Conservation (phyloP, 306 rosid genomes). For the Gastrolobium villosum region DNA sequence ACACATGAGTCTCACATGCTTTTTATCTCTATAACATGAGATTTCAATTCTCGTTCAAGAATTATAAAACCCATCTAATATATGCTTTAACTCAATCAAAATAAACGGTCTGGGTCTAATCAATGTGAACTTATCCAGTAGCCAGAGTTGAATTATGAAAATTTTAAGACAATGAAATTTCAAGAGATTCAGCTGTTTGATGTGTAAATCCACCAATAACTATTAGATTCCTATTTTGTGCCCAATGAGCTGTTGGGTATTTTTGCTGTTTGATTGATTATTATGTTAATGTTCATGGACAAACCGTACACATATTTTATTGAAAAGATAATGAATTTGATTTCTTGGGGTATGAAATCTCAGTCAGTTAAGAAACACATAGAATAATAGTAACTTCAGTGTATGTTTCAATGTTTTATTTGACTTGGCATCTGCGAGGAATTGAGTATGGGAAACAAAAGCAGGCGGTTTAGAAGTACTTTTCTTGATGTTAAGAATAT, state of each 20-base stretch:
- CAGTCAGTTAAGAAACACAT: slow-evolving; percentile 59
- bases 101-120: slow-evolving; percentile 1
- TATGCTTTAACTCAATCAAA: background rate
- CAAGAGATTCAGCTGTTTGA: background rate
- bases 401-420: slow-evolving; percentile 32
- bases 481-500: slow-evolving; percentile 60
- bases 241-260: slow-evolving; percentile 3
- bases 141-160: background rate
- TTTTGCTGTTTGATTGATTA: slow-evolving; percentile 40
- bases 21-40: no score
- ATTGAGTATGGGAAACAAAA: slow-evolving; percentile 44
- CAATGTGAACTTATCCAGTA: background rate
- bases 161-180: background rate
- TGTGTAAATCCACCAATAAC: slow-evolving; percentile 46
- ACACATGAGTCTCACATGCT: no score
- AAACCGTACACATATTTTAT: slow-evolving; percentile 44
- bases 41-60: no score
- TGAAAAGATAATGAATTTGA: slow-evolving; percentile 48
- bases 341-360: slow-evolving; percentile 72
- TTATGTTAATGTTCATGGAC: slow-evolving; percentile 37
- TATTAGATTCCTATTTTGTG: slow-evolving; percentile 42
- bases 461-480: slow-evolving; percentile 57
- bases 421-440: slow-evolving; percentile 65
- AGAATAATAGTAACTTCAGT: slow-evolving; percentile 8
- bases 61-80: no score